A percentile compares a stretch with the other conserved stretches of the same genome.
phyloP scores from a whole-genome alignment of 2,329 filamentous ascomycete genomes.

The Microsporum ferrugineum region DNA sequence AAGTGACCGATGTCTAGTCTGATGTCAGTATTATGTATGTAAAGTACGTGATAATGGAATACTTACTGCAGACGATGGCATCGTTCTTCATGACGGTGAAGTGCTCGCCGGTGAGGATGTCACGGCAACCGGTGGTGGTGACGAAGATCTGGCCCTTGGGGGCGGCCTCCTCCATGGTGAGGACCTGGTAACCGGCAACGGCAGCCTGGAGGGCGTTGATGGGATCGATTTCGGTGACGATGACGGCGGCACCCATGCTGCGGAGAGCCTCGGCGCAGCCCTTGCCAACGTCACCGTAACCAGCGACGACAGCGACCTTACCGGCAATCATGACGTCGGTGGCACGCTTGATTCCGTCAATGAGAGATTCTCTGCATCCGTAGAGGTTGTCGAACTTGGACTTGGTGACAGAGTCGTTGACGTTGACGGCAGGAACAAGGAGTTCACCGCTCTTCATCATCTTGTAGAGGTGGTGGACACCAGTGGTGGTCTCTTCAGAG shows the following conservation, averaged over 20 bases:
- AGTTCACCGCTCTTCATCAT: constrained; percentile 90
- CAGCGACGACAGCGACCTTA: constrained; percentile 94
- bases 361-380: constrained; percentile 95
- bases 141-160: constrained; percentile 90
- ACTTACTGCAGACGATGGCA: constrained; percentile 91
- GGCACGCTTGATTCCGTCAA: constrained; percentile 99
- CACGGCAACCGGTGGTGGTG: constrained; percentile 97
- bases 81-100: constrained; percentile 95
- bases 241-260: constrained; percentile 92
- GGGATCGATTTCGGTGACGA: constrained; percentile 94
- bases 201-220: constrained; percentile 99
- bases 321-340: constrained; percentile 99
- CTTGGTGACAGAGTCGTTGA: constrained; percentile 99
- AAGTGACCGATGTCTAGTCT: constrained; percentile 91
- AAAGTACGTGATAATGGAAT: background rate
- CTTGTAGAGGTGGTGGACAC: constrained; percentile 97
- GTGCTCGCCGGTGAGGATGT: constrained; percentile 85
- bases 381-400: constrained; percentile 99
- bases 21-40: background rate
- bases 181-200: constrained; percentile 93
- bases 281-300: constrained; percentile 98
- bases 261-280: constrained; percentile 91
- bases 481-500: constrained; percentile 98
- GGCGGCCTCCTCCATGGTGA: constrained; percentile 95
- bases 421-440: constrained; percentile 92